Evolutionary conservation across 2,329 filamentous ascomycete species (phyloP).

Genomic region (Cladosporium oxysporum): DNA sequence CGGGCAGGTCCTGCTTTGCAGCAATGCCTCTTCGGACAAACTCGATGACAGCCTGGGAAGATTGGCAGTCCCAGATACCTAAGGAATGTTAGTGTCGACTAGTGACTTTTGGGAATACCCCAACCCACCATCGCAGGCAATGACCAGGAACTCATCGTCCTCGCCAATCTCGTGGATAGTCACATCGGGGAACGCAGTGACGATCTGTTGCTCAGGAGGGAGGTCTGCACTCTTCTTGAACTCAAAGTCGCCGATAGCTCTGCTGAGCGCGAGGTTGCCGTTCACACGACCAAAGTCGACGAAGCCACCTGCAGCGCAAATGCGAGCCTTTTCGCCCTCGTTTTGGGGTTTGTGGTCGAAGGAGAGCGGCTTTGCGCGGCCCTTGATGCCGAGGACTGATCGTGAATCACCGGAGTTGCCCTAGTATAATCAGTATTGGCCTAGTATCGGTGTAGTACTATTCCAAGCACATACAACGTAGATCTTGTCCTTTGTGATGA

Average conservation of each 20-base stretch:
- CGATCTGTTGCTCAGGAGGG: constrained; percentile 96
- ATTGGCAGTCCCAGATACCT: constrained; percentile 99
- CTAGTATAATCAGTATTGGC: constrained; percentile 49
- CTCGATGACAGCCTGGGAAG: constrained; percentile 94
- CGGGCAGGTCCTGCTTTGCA: constrained; percentile 89
- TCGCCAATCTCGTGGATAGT: constrained; percentile 85
- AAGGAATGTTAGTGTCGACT: constrained; percentile 26
- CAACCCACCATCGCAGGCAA: constrained; percentile 83
- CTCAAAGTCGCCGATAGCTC: constrained; percentile 97
- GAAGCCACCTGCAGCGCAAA: constrained; percentile 92
- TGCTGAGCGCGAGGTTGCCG: constrained; percentile 92
- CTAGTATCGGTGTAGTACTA: background rate
- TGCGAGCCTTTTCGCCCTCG: constrained; percentile 94
- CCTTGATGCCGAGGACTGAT: constrained; percentile 93
- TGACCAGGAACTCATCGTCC: constrained; percentile 92
- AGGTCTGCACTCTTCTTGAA: constrained; percentile 99
- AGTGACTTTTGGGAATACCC: no score
- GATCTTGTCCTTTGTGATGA: constrained; percentile 89
- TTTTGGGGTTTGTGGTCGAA: constrained; percentile 99
- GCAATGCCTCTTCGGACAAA: constrained; percentile 96
- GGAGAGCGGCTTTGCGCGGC: constrained; percentile 94
- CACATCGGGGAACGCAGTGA: constrained; percentile 94
- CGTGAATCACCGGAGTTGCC: constrained; percentile 96
- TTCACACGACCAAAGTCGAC: constrained; percentile 99
- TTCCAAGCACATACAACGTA: constrained; percentile 68